These are phyloP conservation scores for Phytophthora sansomeana DNA, from an alignment of 352 stramenopile species.

Conservation along the genomic window DNA sequence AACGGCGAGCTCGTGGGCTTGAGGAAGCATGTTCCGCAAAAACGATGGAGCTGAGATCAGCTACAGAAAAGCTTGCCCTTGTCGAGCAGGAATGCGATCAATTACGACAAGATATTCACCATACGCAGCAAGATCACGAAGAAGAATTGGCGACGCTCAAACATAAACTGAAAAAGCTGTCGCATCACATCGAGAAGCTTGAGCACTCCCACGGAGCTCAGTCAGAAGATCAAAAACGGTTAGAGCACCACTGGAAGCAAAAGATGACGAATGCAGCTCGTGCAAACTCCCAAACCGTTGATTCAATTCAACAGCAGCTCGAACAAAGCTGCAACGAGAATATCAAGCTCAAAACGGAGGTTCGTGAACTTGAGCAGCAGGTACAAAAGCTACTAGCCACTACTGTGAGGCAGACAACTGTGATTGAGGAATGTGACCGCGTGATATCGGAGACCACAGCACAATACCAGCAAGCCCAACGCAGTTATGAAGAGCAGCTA, in stretches of 20 bases:
- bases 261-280: constrained; percentile 36
- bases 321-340: constrained; percentile 37
- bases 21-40: constrained; percentile 47
- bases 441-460: constrained; percentile 53
- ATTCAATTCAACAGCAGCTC: constrained; percentile 40
- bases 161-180: constrained; percentile 32
- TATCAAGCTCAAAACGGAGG: constrained; percentile 34
- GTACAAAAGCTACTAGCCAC: constrained; percentile 64
- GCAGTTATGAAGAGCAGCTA: constrained; percentile 57
- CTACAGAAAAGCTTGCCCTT: constrained; percentile 21
- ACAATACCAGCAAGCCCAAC: constrained; percentile 42
- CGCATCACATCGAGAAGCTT: constrained; percentile 48
- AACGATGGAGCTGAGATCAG: constrained; percentile 32
- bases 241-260: constrained; percentile 48
- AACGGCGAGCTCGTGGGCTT: constrained; percentile 53
- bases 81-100: constrained; percentile 51
- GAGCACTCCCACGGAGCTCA: constrained; percentile 39
- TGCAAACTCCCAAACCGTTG: no score
- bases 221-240: constrained; percentile 25
- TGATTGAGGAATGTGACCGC: constrained; percentile 81
- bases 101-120: constrained; percentile 41
- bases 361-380: constrained; percentile 48
- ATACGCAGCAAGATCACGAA: constrained; percentile 42
- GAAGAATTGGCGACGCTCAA: constrained; percentile 33
- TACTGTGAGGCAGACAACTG: constrained; percentile 67